Conservation (phyloP, 768 basidiomycete species). For the Grammothele lineata region DNA sequence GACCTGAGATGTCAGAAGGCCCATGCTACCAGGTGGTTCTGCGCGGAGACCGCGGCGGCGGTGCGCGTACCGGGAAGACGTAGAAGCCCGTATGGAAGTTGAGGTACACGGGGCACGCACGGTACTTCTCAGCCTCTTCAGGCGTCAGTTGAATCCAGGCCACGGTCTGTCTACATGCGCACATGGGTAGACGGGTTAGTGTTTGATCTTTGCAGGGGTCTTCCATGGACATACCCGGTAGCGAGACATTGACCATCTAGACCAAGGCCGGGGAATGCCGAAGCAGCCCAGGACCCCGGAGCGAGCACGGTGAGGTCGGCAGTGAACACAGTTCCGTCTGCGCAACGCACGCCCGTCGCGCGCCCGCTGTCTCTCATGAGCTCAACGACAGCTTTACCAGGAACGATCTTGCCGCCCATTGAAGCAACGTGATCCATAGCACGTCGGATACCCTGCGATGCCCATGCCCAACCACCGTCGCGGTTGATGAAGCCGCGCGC, state of each 20-base stretch:
- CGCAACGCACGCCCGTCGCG: constrained; percentile 59
- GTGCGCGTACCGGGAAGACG: constrained; percentile 65
- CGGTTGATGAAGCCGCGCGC: constrained; percentile 63
- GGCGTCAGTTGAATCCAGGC: constrained; percentile 70
- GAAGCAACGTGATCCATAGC: constrained; percentile 52
- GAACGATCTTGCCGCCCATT: constrained; percentile 55
- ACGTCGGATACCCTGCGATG: constrained; percentile 56
- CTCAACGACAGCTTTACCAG: constrained; percentile 52
- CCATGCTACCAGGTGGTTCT: no score
- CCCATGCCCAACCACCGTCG: constrained; percentile 84
- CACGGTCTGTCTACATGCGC: constrained; percentile 60
- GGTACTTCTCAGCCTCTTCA: constrained; percentile 64
- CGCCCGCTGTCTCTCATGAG: constrained; percentile 37
- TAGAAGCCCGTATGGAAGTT: constrained; percentile 77
- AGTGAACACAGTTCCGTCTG: constrained; percentile 48
- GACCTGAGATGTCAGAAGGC: no score
- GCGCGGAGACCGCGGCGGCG: no score
- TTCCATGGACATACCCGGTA: constrained; percentile 64
- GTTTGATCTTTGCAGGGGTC: background rate
- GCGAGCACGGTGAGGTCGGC: constrained; percentile 68
- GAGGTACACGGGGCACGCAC: constrained; percentile 61
- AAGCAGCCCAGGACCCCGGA: constrained; percentile 83
- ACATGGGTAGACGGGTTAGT: background rate
- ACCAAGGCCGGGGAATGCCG: constrained; percentile 59
- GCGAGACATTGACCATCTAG: constrained; percentile 56